Base-by-base conservation (phyloP, 345 rosid genomes). In the Murraya koenigii region DNA sequence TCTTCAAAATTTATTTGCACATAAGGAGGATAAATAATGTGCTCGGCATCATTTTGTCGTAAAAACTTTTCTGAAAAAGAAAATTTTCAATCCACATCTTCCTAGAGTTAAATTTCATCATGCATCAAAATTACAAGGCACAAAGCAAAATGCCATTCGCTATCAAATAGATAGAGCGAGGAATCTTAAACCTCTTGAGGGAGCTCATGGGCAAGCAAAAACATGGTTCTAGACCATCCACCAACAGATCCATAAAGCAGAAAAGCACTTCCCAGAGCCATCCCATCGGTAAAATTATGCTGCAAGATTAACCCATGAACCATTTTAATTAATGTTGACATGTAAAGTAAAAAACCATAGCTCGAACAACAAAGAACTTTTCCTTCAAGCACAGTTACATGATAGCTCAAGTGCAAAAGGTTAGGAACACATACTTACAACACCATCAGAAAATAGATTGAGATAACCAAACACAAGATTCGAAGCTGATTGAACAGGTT, bases 201-300 rank as follows among this genome's bases (percentile, higher is more conserved):
- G 82, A 96, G 91, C 91, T 96, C 99, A 61, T 96, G 97, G 0
- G 97, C 99, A 61, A 96, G 99, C 86, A 96, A 84, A 81, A 96
- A 96, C 54, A 96, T 75, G 63, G 99, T 96, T 88, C 99, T 96
- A 77, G 99, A 96, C 99, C 99, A 96, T 72, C 99, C 99, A 68
- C 99, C 99, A 83, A 96, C 93, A 74, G 98, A 92, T 87, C 99
- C 99, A 71, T 96, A 84, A 75, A 94, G 92, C 81, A 96, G 90
- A 86, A 96, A 96, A 19, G 99, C 99, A 83, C 97, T 96, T 86
- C 97, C 99, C 66, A 96, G 82, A 79, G 98, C 98, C 94, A 96
- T 85, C 61, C 99, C 99, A 87, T 94, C 98, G 69, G 97, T 96
- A 80, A 96, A 96, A 82, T 94, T 96, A 87, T 96, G 99, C 98